phyloP scores from a whole-genome alignment of 2,329 filamentous ascomycete species.

The Oidium heveae region DNA sequence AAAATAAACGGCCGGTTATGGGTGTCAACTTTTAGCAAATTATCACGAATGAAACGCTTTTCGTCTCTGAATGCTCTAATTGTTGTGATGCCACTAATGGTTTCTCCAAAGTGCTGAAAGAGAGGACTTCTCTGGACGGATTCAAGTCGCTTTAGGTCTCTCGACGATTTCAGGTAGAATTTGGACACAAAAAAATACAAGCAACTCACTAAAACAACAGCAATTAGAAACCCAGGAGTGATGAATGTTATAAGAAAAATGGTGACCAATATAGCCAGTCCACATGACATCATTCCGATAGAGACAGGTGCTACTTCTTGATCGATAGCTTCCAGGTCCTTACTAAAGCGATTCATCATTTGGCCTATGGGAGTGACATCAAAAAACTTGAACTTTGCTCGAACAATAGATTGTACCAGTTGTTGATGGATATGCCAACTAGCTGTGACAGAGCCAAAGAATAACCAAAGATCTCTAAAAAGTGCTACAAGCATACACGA shows the following conservation, averaged over 20 bases:
- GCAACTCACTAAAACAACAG: constrained; percentile 58
- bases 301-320: constrained; percentile 88
- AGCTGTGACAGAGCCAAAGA: constrained; percentile 72
- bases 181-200: constrained; percentile 63
- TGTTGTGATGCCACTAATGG: constrained; percentile 77
- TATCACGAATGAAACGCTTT: constrained; percentile 78
- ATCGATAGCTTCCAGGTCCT: constrained; percentile 83
- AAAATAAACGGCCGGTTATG: constrained; percentile 89
- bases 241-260: constrained; percentile 68
- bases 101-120: constrained; percentile 96
- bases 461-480: constrained; percentile 63
- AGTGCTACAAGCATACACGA: constrained; percentile 62
- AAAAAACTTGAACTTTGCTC: constrained; percentile 93
- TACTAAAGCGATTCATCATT: constrained; percentile 96
- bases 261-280: constrained; percentile 50
- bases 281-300: constrained; percentile 45
- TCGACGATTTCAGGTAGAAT: constrained; percentile 80
- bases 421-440: constrained; percentile 62
- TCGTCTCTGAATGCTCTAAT: constrained; percentile 94
- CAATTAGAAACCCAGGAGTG: constrained; percentile 74
- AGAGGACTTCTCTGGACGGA: constrained; percentile 83
- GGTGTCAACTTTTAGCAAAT: constrained; percentile 64
- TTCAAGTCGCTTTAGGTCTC: constrained; percentile 83
- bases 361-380: constrained; percentile 88
- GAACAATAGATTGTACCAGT: constrained; percentile 53